Evolutionary conservation across 2,329 filamentous ascomycete species (phyloP).

Genomic region (Diaporthe longicolla): DNA sequence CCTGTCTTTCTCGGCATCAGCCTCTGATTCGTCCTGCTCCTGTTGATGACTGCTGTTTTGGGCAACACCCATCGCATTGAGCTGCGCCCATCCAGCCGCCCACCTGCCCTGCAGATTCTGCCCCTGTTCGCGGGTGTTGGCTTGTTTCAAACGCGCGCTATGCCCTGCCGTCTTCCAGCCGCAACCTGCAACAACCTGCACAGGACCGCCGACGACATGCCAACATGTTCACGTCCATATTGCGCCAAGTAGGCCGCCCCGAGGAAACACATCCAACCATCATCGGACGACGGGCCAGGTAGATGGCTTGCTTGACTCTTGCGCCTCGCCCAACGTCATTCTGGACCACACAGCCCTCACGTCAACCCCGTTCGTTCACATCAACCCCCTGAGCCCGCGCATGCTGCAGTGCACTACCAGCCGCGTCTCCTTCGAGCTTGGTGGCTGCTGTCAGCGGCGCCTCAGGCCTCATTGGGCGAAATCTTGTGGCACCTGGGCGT

Average conservation of each 20-base stretch:
- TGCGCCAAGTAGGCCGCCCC: conserved; percentile 31
- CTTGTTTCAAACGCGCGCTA: conserved; percentile 40
- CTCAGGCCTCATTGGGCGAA: neutral
- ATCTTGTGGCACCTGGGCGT: neutral
- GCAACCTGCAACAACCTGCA: conserved; percentile 23
- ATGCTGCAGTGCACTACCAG: conserved; percentile 6
- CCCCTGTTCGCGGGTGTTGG: conserved; percentile 26
- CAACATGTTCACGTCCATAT: conserved; percentile 27
- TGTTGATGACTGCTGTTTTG: conserved; percentile 14
- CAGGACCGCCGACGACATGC: conserved; percentile 18
- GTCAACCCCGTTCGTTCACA: conserved; percentile 8
- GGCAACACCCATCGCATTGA: conserved; percentile 29
- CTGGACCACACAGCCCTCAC: conserved; percentile 19
- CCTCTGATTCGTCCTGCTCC: conserved; percentile 23
- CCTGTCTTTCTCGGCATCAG: neutral
- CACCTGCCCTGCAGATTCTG: conserved; percentile 27
- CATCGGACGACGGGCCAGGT: conserved; percentile 2
- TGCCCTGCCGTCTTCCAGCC: conserved; percentile 31
- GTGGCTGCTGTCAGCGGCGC: conserved; percentile 17
- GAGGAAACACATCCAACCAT: conserved; percentile 19
- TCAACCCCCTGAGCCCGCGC: conserved; percentile 27
- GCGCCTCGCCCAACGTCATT: conserved; percentile 26
- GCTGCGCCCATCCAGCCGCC: conserved; percentile 34
- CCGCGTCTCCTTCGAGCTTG: neutral
- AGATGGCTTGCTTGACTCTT: conserved; percentile 23